Percentiles rank a stretch among this genome's conserved stretches.
Evolutionary conservation across 2,329 filamentous ascomycete species (phyloP).

Genomic region (Fusarium devonianum): DNA sequence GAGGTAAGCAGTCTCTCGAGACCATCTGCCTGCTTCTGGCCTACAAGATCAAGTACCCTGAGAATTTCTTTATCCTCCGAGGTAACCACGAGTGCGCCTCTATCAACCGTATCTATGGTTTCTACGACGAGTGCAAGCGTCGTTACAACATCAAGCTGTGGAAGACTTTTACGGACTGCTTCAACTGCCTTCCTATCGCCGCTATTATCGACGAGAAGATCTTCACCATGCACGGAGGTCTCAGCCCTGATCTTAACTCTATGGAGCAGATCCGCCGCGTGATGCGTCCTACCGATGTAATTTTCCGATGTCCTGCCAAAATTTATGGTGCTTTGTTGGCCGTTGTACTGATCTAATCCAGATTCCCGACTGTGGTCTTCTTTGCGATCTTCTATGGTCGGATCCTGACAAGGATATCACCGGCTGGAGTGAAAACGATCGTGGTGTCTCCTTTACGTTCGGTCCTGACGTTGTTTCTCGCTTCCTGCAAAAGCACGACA

Average conservation of each 20-base stretch:
- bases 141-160: conserved; percentile 99
- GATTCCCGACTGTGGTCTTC: conserved; percentile 97
- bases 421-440: conserved; percentile 98
- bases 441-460: conserved; percentile 98
- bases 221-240: conserved; percentile 98
- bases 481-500: conserved; percentile 98
- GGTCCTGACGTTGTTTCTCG: conserved; percentile 96
- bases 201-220: conserved; percentile 99
- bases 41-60: conserved; percentile 99
- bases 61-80: conserved; percentile 99
- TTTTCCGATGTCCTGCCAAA: conserved; percentile 50
- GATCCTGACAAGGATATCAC: conserved; percentile 99
- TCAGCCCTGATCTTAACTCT: conserved; percentile 96
- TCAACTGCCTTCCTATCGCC: conserved; percentile 98
- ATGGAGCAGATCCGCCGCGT: conserved; percentile 99
- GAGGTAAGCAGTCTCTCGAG: conserved; percentile 98
- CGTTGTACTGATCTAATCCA: conserved; percentile 49
- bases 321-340: conserved; percentile 7
- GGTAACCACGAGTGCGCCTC: conserved; percentile 99
- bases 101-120: conserved; percentile 99
- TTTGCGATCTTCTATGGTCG: conserved; percentile 98
- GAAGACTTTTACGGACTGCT: conserved; percentile 99
- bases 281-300: conserved; percentile 98
- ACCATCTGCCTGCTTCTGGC: conserved; percentile 96
- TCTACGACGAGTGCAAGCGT: conserved; percentile 99